Evolutionary conservation across 345 rosid species (phyloP).

Genomic region (Murraya paniculata): DNA sequence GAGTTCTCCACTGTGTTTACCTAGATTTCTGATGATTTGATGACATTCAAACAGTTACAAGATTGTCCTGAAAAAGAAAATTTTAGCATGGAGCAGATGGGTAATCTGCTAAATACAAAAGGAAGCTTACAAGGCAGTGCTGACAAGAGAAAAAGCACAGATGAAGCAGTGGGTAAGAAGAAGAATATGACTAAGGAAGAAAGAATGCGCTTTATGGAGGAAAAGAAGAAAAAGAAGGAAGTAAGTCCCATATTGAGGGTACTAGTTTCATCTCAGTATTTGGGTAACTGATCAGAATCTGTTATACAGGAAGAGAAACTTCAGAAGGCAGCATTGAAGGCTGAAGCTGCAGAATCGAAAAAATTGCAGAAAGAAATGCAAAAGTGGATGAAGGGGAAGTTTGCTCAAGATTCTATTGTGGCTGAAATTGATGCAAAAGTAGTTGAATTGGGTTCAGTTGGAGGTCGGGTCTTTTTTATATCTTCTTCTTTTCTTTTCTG

Average conservation of each 20-base stretch:
- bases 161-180: constrained; percentile 42
- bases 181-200: constrained; percentile 56
- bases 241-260: constrained; percentile 30
- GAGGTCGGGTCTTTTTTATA: constrained; percentile 51
- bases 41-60: constrained; percentile 38
- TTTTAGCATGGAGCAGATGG: constrained; percentile 39
- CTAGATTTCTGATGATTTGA: background rate
- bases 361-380: constrained; percentile 68
- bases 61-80: constrained; percentile 56
- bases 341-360: constrained; percentile 79
- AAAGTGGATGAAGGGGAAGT: constrained; percentile 91
- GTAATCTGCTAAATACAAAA: constrained; percentile 22
- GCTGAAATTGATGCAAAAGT: constrained; percentile 79
- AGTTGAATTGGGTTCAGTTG: constrained; percentile 74
- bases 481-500: background rate
- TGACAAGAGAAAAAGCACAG: constrained; percentile 27
- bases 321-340: constrained; percentile 71
- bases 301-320: constrained; percentile 72
- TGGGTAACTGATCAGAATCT: constrained; percentile 19
- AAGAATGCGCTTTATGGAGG: constrained; percentile 52
- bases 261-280: constrained; percentile 6
- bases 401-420: constrained; percentile 76
- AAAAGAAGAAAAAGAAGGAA: constrained; percentile 74
- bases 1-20: background rate
- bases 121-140: constrained; percentile 19